Evolutionary conservation across 768 basidiomycete genomes (phyloP).

Genomic region (Cystofilobasidium ferigula): DNA sequence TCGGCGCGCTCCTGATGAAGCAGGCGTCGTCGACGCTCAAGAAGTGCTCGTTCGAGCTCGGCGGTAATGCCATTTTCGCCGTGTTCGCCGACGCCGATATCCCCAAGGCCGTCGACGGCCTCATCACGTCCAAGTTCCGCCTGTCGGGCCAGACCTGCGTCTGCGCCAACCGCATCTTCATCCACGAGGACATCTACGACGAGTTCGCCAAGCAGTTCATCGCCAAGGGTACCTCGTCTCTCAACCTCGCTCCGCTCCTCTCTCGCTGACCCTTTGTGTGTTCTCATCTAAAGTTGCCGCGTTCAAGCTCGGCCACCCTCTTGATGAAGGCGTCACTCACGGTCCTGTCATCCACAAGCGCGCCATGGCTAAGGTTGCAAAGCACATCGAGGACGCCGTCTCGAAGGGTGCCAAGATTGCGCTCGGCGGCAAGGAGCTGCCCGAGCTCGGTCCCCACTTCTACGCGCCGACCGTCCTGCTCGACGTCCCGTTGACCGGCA

Average conservation of each 20-base stretch:
- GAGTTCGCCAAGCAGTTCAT: slow-evolving; percentile 81
- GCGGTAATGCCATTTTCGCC: slow-evolving; percentile 92
- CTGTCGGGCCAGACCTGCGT: slow-evolving; percentile 60
- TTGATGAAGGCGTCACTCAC: slow-evolving; percentile 65
- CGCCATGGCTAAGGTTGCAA: slow-evolving; percentile 71
- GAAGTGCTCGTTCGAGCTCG: slow-evolving; percentile 79
- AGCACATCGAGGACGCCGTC: slow-evolving; percentile 81
- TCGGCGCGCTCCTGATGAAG: slow-evolving; percentile 63
- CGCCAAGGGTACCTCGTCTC: slow-evolving; percentile 45
- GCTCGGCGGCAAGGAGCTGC: slow-evolving; percentile 59
- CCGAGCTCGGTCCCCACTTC: slow-evolving; percentile 45
- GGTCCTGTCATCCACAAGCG: slow-evolving; percentile 84
- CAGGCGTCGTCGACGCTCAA: slow-evolving; percentile 69
- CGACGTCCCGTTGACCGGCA: slow-evolving; percentile 61
- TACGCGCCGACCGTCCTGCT: slow-evolving; percentile 79
- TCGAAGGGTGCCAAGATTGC: slow-evolving; percentile 74
- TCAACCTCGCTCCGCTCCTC: not conserved
- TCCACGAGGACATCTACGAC: slow-evolving; percentile 81
- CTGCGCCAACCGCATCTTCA: slow-evolving; percentile 67
- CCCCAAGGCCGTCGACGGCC: slow-evolving; percentile 75
- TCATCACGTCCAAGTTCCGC: slow-evolving; percentile 65
- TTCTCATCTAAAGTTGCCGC: slow-evolving; percentile 47
- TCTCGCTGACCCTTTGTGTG: not conserved
- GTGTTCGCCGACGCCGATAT: slow-evolving; percentile 92
- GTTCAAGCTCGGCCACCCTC: slow-evolving; percentile 80